phyloP scores from a whole-genome alignment of 345 rosid species.

The Erucastrum elatum region DNA sequence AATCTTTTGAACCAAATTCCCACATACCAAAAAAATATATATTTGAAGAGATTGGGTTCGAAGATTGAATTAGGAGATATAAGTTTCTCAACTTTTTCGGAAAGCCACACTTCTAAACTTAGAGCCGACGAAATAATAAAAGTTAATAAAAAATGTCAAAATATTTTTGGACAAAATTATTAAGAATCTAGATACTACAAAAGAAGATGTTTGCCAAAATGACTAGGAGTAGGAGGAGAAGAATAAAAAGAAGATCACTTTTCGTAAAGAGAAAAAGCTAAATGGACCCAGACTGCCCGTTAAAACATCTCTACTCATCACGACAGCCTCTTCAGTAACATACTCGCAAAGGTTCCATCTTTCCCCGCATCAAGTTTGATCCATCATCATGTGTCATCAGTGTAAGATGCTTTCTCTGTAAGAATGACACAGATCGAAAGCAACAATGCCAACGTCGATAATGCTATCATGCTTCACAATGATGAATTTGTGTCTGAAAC shows the following conservation, averaged over 20 bases:
- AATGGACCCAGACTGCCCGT: too few species aligned
- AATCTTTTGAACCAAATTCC: not conserved
- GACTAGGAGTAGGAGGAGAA: not conserved
- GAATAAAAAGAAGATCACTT: too few species aligned
- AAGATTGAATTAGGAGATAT: not conserved
- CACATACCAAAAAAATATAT: not conserved
- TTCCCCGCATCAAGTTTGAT: not conserved
- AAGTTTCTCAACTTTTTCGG: not conserved
- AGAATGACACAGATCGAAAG: constrained; percentile 66
- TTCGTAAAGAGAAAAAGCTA: too few species aligned
- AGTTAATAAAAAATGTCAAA: too few species aligned
- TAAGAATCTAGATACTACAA: not conserved
- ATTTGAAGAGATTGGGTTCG: not conserved
- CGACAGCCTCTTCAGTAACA: constrained; percentile 90
- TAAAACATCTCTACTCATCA: too few species aligned
- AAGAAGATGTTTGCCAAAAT: not conserved
- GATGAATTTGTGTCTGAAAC: constrained; percentile 93
- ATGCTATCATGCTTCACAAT: constrained; percentile 94
- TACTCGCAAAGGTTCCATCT: constrained; percentile 77
- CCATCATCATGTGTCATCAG: not conserved
- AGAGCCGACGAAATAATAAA: too few species aligned
- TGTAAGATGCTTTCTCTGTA: not conserved
- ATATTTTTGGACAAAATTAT: not conserved
- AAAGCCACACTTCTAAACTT: not conserved
- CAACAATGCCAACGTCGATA: constrained; percentile 73